Evolutionary conservation across 148 eudicot species (phyloP).

Genomic region (Dianthus caryophyllus): DNA sequence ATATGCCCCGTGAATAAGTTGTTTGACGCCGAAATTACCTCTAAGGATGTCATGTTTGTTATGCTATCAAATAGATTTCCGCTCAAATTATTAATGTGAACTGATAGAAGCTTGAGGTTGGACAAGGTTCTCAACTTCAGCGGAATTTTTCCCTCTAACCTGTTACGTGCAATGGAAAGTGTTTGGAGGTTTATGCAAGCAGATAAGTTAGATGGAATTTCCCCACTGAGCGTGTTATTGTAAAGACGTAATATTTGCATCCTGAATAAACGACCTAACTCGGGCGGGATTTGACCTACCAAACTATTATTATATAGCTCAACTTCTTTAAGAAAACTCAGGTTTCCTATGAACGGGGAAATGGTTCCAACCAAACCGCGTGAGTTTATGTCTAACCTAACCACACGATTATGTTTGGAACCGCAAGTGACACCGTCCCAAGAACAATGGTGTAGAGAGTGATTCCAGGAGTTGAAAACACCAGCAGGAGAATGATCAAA

Average conservation of each 20-base stretch:
- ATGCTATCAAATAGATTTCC: too few species aligned
- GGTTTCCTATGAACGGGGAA: background rate
- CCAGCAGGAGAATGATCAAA: background rate
- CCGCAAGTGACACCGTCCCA: background rate
- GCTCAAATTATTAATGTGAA: too few species aligned
- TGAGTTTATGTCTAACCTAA: background rate
- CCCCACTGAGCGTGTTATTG: slow-evolving; percentile 17
- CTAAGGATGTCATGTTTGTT: slow-evolving; percentile 26
- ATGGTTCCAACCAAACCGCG: background rate
- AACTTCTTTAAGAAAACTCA: background rate
- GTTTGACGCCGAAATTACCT: background rate
- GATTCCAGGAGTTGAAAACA: background rate
- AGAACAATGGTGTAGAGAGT: background rate
- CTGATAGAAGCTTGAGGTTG: background rate
- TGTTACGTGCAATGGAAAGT: slow-evolving; percentile 7
- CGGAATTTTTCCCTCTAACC: slow-evolving; percentile 32
- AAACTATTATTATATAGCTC: background rate
- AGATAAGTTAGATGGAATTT: slow-evolving; percentile 30
- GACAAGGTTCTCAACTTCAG: slow-evolving; percentile 12
- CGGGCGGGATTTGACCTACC: background rate
- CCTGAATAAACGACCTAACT: background rate
- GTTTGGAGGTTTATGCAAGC: slow-evolving; percentile 21
- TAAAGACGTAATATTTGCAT: background rate
- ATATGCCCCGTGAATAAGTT: slow-evolving; percentile 27
- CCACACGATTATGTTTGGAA: too few species aligned